Conservation (phyloP, 306 rosid genomes). For the Cucurbita moschata region DNA sequence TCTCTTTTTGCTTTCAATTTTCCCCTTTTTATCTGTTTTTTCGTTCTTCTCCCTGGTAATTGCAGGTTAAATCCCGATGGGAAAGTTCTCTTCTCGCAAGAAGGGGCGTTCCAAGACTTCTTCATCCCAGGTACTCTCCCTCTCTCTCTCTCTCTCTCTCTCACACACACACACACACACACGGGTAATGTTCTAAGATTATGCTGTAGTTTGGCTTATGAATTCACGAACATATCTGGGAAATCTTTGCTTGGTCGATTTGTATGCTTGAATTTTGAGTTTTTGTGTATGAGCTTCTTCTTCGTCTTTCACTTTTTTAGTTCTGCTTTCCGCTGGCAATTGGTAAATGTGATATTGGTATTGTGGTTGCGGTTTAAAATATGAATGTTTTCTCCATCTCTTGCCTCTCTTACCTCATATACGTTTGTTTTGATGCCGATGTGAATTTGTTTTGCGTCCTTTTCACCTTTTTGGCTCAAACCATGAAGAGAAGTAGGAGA, state of each 20-base stretch:
- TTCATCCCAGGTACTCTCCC: conserved; percentile 36
- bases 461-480: conserved; percentile 15
- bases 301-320: background rate
- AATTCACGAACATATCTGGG: background rate
- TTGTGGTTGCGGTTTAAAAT: no score
- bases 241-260: background rate
- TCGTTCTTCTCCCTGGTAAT: conserved; percentile 17
- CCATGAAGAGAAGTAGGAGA: conserved; percentile 29
- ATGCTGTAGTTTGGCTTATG: background rate
- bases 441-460: background rate
- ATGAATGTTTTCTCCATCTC: background rate
- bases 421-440: background rate
- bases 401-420: background rate
- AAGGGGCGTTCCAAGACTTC: conserved; percentile 48
- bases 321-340: no score
- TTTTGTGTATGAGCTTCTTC: background rate
- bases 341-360: no score
- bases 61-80: conserved; percentile 52
- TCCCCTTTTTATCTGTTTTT: background rate
- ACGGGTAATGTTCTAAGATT: background rate
- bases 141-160: background rate
- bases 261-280: background rate
- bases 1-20: background rate
- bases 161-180: no score
- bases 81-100: conserved; percentile 55